Evolutionary conservation across 2,329 filamentous ascomycete species (phyloP).

Genomic region (Aspergillus quadrilineatus): DNA sequence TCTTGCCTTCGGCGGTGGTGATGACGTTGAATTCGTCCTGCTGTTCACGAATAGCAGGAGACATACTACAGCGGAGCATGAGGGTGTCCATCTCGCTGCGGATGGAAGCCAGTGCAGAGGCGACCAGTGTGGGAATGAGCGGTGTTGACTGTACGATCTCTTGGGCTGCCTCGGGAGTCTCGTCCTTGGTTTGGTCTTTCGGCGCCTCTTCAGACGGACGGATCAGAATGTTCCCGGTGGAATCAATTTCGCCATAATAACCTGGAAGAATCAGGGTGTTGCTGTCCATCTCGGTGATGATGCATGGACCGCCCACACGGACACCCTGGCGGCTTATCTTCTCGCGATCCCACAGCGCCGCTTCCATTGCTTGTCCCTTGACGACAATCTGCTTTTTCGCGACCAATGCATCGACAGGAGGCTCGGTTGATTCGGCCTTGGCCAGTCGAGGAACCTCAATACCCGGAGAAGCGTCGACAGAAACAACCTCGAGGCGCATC

Average conservation of each 20-base stretch:
- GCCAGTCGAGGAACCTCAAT: constrained; percentile 39
- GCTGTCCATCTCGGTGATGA: constrained; percentile 54
- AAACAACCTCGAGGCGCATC: constrained; percentile 49
- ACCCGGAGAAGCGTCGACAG: constrained; percentile 44
- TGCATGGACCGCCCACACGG: constrained; percentile 45
- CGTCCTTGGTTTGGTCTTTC: constrained; percentile 19
- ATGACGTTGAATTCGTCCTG: constrained; percentile 57
- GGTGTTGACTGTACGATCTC: constrained; percentile 40
- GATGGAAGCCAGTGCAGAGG: constrained; percentile 47
- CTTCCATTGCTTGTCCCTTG: constrained; percentile 42
- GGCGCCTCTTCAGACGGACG: constrained; percentile 34
- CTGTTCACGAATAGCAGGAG: constrained; percentile 52
- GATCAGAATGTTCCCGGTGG: constrained; percentile 52
- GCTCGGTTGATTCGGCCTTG: constrained; percentile 27
- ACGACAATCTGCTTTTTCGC: constrained; percentile 42
- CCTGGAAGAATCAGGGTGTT: constrained; percentile 53
- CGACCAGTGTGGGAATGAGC: constrained; percentile 47
- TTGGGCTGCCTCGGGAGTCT: constrained; percentile 40
- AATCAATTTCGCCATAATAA: constrained; percentile 48
- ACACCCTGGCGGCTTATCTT: constrained; percentile 43
- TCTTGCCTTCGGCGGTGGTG: constrained; percentile 49
- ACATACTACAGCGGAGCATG: constrained; percentile 54
- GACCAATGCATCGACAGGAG: constrained; percentile 39
- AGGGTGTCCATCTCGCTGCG: constrained; percentile 53
- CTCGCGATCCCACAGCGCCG: constrained; percentile 47